Conservation (phyloP, 2,329 filamentous ascomycete species). For the Neonectria ditissima region DNA sequence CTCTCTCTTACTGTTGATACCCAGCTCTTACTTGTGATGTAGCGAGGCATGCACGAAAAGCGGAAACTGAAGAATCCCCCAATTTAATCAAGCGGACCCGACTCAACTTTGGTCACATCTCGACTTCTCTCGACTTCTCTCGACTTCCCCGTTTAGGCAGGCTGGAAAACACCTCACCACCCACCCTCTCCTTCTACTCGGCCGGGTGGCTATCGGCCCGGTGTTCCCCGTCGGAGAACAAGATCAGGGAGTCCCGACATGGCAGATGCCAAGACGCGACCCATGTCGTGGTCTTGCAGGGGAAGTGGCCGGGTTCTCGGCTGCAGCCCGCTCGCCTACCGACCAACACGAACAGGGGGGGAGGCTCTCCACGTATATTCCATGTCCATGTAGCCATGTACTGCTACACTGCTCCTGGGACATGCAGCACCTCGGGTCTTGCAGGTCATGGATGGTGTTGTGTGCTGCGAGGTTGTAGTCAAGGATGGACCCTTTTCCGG, state of each 20-base stretch:
- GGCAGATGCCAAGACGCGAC: not conserved
- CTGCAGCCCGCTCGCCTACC: not conserved
- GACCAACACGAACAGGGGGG: too few relatives aligned
- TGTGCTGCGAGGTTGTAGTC: not conserved
- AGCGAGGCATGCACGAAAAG: not conserved
- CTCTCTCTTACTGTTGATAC: not conserved
- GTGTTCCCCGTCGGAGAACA: not conserved
- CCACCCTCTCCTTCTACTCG: not conserved
- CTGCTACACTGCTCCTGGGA: not conserved
- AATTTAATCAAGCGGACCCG: not conserved
- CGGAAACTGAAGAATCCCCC: not conserved
- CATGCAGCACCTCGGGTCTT: not conserved
- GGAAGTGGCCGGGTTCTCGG: not conserved
- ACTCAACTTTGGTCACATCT: not conserved
- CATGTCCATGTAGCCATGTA: not conserved
- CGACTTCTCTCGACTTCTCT: not conserved
- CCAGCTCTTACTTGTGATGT: not conserved
- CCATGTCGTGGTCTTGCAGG: not conserved
- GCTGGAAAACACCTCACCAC: not conserved
- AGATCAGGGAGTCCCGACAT: not conserved
- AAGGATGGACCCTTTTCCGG: not conserved
- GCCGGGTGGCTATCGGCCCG: not conserved
- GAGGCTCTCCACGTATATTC: slow-evolving; percentile 8
- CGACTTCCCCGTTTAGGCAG: not conserved
- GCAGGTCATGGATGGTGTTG: not conserved